Evolutionary conservation across 805 yeast genomes (phyloP).

Genomic region (Starmerella floricola): DNA sequence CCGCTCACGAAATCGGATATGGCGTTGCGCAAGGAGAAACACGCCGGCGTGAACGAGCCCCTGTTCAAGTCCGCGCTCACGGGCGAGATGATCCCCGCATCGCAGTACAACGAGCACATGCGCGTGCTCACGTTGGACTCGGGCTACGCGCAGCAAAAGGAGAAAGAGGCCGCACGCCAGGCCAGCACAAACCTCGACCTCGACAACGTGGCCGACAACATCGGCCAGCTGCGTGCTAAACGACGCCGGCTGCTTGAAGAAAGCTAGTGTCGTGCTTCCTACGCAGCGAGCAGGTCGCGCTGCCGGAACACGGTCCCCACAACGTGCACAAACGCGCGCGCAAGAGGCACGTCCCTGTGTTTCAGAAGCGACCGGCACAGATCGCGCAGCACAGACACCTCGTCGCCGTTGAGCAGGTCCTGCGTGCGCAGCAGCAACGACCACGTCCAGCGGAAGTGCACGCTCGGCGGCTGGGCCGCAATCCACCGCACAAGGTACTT

Average conservation of each 20-base stretch:
- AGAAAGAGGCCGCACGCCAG: constrained; percentile 26
- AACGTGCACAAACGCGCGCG: constrained; percentile 11
- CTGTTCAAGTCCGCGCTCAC: constrained; percentile 70
- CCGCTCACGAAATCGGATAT: constrained; percentile 16
- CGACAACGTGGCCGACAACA: constrained; percentile 29
- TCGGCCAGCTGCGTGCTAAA: constrained; percentile 24
- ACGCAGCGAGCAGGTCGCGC: constrained; percentile 10
- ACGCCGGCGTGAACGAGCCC: constrained; percentile 22
- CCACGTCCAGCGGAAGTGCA: constrained; percentile 32
- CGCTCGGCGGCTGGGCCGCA: constrained; percentile 25
- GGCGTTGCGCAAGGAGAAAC: neutral
- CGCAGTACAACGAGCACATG: constrained; percentile 54
- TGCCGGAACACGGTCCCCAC: constrained; percentile 21
- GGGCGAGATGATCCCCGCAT: constrained; percentile 54
- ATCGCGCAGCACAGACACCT: constrained; percentile 34
- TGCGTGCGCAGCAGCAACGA: constrained; percentile 33
- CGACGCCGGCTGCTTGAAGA: constrained; percentile 8
- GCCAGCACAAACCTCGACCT: constrained; percentile 29
- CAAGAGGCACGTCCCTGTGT: constrained; percentile 1
- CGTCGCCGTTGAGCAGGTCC: constrained; percentile 30
- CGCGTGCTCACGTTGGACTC: constrained; percentile 65
- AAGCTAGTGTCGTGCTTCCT: neutral
- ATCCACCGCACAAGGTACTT: constrained; percentile 38
- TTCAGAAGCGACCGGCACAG: constrained; percentile 24
- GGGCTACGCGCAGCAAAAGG: constrained; percentile 54